These are phyloP conservation scores for Linnemannia elongata DNA, from an alignment of 192 early-diverging fungal genomes.

Conservation along the genomic window DNA sequence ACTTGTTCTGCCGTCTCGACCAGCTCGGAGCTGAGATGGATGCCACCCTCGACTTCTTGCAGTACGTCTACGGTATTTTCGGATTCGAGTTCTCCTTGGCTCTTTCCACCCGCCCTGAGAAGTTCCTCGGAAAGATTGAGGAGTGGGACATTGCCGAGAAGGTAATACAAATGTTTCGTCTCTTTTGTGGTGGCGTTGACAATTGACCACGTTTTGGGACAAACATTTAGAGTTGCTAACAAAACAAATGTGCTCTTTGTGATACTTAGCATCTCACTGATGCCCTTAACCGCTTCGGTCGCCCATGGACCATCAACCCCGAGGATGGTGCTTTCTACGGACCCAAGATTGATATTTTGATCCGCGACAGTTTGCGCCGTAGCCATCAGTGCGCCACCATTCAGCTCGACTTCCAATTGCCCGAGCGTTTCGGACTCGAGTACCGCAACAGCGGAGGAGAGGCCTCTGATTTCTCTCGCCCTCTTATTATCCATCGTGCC, in stretches of 20 bases:
- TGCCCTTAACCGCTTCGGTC: slow-evolving; percentile 85
- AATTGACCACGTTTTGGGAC: neutral
- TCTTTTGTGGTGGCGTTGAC: neutral
- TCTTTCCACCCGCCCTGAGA: slow-evolving; percentile 97
- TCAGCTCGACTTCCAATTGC: slow-evolving; percentile 98
- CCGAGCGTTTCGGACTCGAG: slow-evolving; percentile 92
- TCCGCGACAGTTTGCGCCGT: slow-evolving; percentile 93
- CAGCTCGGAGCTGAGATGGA: slow-evolving; percentile 92
- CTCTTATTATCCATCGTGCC: slow-evolving; percentile 99
- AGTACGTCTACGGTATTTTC: slow-evolving; percentile 93
- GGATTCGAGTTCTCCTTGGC: slow-evolving; percentile 93
- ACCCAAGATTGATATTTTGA: slow-evolving; percentile 99
- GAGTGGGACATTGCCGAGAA: slow-evolving; percentile 96
- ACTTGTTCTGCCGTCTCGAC: slow-evolving; percentile 95
- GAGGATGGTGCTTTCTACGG: slow-evolving; percentile 99
- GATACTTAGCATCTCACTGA: slow-evolving; percentile 69
- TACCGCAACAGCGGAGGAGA: slow-evolving; percentile 80
- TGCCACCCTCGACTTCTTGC: slow-evolving; percentile 88
- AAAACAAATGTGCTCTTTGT: neutral
- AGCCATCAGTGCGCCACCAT: slow-evolving; percentile 97
- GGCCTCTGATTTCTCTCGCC: slow-evolving; percentile 73
- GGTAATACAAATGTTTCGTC: slow-evolving; percentile 33
- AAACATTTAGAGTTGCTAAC: neutral
- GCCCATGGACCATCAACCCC: slow-evolving; percentile 89
- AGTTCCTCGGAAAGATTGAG: slow-evolving; percentile 89